Base-by-base conservation (phyloP, 257 asterid species). In the Vinca minor region DNA sequence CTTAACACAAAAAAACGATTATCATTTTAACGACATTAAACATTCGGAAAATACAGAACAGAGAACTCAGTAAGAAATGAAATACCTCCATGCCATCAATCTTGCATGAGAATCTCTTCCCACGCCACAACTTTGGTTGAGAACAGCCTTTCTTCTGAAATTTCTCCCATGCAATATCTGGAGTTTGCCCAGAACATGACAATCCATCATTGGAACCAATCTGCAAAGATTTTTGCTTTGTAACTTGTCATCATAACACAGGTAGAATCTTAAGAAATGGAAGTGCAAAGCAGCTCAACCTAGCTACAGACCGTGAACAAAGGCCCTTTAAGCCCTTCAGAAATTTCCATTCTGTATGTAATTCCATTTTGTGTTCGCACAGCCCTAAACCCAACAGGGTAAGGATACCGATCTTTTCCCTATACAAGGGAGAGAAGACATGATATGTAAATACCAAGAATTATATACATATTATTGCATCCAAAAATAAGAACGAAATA, bases 351-450 rank as follows among this genome's bases (percentile, higher is more conserved):
- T 20, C 74, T 84, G 75, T 81, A 87, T 47, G 87, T 77, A 67
- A 82, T 70, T 62, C 82, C 93, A 84, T 87, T 82, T 68, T 82
- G 97, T 69, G 78, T 79, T 65, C 96, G 82, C 56, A 82, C 61
- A 52, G 91, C 91, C 68, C 73, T 90, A 78, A 85, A 92, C 66
- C 95, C 98, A 76, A 87, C 73, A 34, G 97, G 98, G 78, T 87
- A 92, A 54, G 98, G 98, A 82, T 87, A 85, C 54, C 98, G 87
- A 67, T 89, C 91, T 78, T 87, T 92, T 14, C 98, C 98, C 98
- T 92, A 82, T 58, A 71, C 73, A 71, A 70, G 42, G 41, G 62
- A 38, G 25, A 47, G 61, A 59, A 69, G 65, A 71, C 55, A 77
- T 59, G 67, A 34, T 14, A 55, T 41, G 10, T 39, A 28, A 15